Evolutionary conservation across 345 rosid genomes (phyloP), one percentile per base, ranked within the genome.

Genomic region (Carallia brachiata): DNA sequence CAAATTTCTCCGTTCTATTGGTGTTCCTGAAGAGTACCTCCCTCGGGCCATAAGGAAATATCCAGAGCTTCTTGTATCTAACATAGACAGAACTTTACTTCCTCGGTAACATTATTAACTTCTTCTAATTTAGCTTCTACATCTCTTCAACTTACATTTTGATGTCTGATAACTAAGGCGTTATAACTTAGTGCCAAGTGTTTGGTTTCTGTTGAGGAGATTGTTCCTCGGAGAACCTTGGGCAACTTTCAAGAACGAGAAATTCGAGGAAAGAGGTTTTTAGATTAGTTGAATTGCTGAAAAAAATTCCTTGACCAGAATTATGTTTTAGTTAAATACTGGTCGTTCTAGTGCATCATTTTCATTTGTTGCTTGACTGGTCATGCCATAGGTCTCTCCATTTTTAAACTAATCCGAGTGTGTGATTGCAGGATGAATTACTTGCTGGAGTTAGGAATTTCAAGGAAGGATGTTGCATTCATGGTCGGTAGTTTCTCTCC

Each of bases 401-500:
- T n/a, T n/a, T n/a, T n/a, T n/a, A n/a, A n/a, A n/a, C n/a, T n/a
- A n/a, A n/a, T n/a, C n/a, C n/a, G n/a, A n/a, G n/a, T n/a, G 30
- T 18, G 18, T 50, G 16, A 7, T 31, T 36, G 76, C 89, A 94
- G 97, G 84, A 78, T 89, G 55, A 82, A 80, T 62, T 91, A 89
- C 81, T 73, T 94, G 68, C 82, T 77, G 90, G 83, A 80, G 72
- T 68, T 76, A 30, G 96, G 98, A 64, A 74, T 94, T 18, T 81
- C 91, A 12, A 78, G 80, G 82, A 79, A 80, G 74, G 94, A 86
- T 19, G 65, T 94, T 7, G 85, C 80, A 6, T 88, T 80, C 84
- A 91, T 94, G 98, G 80, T 94, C 19, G 85, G 87, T 31, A 85
- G 80, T 61, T 94, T 91, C 85, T 88, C 97, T 16, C 98, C 95